A percentile compares a stretch with the other conserved stretches of the same genome.
Conservation (phyloP, 2,329 filamentous ascomycete species). For the Chrysosporium queenslandicum region DNA sequence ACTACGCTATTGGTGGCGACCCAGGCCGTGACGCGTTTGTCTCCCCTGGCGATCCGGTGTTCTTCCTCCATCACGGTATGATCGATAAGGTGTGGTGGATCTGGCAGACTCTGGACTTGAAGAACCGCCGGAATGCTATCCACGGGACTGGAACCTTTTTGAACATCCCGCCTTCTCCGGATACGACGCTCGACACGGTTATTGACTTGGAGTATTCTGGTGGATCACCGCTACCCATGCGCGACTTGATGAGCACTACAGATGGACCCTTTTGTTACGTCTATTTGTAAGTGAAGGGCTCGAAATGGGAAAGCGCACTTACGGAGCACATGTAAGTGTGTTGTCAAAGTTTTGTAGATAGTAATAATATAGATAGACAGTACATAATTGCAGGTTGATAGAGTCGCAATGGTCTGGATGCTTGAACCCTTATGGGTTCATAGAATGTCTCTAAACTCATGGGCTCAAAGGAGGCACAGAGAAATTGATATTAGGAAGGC, state of each 20-base stretch:
- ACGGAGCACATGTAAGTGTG: neutral
- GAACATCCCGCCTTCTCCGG: slow-evolving; percentile 15
- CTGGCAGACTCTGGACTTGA: slow-evolving; percentile 18
- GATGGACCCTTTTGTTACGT: slow-evolving; percentile 20
- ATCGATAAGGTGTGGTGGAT: slow-evolving; percentile 20
- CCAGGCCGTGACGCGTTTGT: slow-evolving; percentile 14
- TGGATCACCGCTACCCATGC: slow-evolving; percentile 11
- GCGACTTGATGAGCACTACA: slow-evolving; percentile 17
- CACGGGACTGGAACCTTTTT: slow-evolving; percentile 8
- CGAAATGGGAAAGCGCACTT: neutral
- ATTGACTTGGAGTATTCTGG: slow-evolving; percentile 17
- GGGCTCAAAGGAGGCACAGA: too few species aligned
- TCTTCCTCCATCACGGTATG: slow-evolving; percentile 19
- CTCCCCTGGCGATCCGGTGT: slow-evolving; percentile 16
- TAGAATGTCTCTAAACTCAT: too few species aligned
- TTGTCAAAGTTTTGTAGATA: slow-evolving; percentile 1
- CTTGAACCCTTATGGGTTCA: too few species aligned
- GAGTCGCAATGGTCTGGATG: too few species aligned
- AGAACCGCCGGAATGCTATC: slow-evolving; percentile 4
- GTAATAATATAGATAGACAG: neutral
- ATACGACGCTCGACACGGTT: slow-evolving; percentile 19
- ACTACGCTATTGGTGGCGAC: slow-evolving; percentile 13
- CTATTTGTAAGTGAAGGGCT: neutral
- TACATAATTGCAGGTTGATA: too few species aligned
- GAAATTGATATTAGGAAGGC: too few species aligned